Evolutionary conservation across 371 early-diverging fungal species (phyloP).

Genomic region (Lichtheimia corymbifera): DNA sequence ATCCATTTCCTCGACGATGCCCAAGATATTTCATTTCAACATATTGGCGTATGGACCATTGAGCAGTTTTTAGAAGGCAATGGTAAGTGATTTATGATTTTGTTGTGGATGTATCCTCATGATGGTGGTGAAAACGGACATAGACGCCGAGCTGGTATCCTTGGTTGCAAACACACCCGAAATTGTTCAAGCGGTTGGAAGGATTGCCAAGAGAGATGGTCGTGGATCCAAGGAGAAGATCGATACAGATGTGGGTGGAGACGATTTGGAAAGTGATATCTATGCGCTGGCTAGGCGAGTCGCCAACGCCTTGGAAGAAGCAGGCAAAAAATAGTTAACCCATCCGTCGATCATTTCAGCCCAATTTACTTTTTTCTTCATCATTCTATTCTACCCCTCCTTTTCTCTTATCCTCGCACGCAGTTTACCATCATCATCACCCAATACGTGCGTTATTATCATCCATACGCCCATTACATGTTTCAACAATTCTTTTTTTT

Average conservation of each 20-base stretch:
- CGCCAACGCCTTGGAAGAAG: slow-evolving; percentile 19
- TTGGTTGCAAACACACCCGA: slow-evolving; percentile 32
- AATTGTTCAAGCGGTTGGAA: slow-evolving; percentile 32
- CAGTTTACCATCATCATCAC: neutral
- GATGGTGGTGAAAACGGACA: neutral
- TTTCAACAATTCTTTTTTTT: slow-evolving; percentile 2
- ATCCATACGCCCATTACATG: neutral
- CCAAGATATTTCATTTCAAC: slow-evolving; percentile 75
- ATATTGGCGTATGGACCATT: slow-evolving; percentile 91
- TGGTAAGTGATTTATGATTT: slow-evolving; percentile 27
- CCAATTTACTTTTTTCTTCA: neutral
- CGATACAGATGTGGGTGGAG: slow-evolving; percentile 19
- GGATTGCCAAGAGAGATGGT: slow-evolving; percentile 32
- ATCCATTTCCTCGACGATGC: slow-evolving; percentile 68
- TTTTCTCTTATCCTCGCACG: neutral
- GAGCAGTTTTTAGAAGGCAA: slow-evolving; percentile 78
- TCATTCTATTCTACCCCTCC: neutral
- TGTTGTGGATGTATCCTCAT: neutral
- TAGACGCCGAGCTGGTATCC: slow-evolving; percentile 35
- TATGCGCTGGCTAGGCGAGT: slow-evolving; percentile 46
- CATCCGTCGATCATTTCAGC: slow-evolving; percentile 14
- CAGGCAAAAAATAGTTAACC: slow-evolving; percentile 6
- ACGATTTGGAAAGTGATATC: slow-evolving; percentile 48
- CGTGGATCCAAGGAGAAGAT: slow-evolving; percentile 7
- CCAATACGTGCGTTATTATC: neutral